Percentiles rank a stretch among this genome's conserved stretches.
phyloP scores from a whole-genome alignment of 805 yeast species.

The Danielia reshetovae region DNA sequence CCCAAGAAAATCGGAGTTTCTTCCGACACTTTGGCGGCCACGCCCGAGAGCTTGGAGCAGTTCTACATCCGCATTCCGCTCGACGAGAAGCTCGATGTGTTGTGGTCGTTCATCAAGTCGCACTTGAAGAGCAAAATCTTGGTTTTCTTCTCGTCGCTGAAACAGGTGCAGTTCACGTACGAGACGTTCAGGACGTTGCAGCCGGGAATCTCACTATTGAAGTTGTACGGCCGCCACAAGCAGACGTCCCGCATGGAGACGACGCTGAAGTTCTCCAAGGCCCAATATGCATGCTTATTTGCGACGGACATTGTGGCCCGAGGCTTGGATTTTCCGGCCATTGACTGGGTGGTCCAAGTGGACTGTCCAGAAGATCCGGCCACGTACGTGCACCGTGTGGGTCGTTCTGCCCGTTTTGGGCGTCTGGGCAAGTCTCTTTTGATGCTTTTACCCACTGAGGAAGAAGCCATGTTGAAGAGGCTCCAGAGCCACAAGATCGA shows the following conservation, averaged over 20 bases:
- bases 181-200: slow-evolving; percentile 83
- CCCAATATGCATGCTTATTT: slow-evolving; percentile 76
- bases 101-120: slow-evolving; percentile 82
- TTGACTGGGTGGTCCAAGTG: slow-evolving; percentile 91
- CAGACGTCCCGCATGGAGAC: slow-evolving; percentile 87
- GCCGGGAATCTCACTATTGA: slow-evolving; percentile 87
- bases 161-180: slow-evolving; percentile 86
- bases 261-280: slow-evolving; percentile 68
- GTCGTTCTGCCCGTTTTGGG: slow-evolving; percentile 86
- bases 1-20: slow-evolving; percentile 48
- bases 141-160: slow-evolving; percentile 82
- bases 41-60: slow-evolving; percentile 85
- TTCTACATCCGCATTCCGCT: slow-evolving; percentile 68
- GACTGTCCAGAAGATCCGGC: slow-evolving; percentile 90
- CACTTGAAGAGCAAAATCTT: slow-evolving; percentile 77
- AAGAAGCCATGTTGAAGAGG: slow-evolving; percentile 65
- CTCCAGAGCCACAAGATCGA: slow-evolving; percentile 62
- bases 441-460: slow-evolving; percentile 82
- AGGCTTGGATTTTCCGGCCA: slow-evolving; percentile 88
- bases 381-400: slow-evolving; percentile 88
- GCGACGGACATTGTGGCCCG: slow-evolving; percentile 92
- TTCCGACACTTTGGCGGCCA: slow-evolving; percentile 52
- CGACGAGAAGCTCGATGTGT: slow-evolving; percentile 76
- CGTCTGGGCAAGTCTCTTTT: slow-evolving; percentile 77
- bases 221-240: slow-evolving; percentile 85